phyloP scores from a whole-genome alignment of 306 rosid genomes.

The Trifolium fragiferum region DNA sequence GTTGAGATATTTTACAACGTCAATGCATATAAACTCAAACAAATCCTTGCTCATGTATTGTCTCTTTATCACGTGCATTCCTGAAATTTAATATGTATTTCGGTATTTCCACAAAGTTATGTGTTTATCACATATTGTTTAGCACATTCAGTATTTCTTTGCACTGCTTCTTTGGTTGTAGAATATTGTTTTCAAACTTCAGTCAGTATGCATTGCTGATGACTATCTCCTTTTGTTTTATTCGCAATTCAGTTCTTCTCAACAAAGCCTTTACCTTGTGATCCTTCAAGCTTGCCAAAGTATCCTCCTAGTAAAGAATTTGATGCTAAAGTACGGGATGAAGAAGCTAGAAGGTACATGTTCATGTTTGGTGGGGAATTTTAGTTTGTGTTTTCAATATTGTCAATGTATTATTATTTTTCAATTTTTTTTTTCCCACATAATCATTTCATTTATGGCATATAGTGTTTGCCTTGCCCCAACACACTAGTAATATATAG shows the following conservation, averaged over 20 bases:
- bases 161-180: slow-evolving; percentile 10
- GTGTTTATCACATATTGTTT: slow-evolving; percentile 21
- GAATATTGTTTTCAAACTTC: slow-evolving; percentile 26
- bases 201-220: slow-evolving; percentile 25
- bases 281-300: slow-evolving; percentile 93
- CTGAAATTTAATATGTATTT: slow-evolving; percentile 15
- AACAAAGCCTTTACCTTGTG: slow-evolving; percentile 91
- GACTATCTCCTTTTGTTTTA: slow-evolving; percentile 38
- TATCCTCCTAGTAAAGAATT: slow-evolving; percentile 99
- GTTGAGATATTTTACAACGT: not conserved
- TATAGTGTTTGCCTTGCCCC: no score
- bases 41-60: not conserved
- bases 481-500: no score
- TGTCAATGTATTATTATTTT: slow-evolving; percentile 1
- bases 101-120: not conserved
- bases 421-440: no score
- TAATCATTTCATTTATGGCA: no score
- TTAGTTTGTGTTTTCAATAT: slow-evolving; percentile 17
- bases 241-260: slow-evolving; percentile 71
- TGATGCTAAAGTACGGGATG: slow-evolving; percentile 95
- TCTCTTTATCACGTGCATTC: slow-evolving; percentile 2
- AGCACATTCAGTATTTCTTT: slow-evolving; percentile 14
- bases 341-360: slow-evolving; percentile 91
- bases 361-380: slow-evolving; percentile 30
- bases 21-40: not conserved